Base-by-base conservation (phyloP, 2,329 filamentous ascomycete species). In the Neoarthrinium moseri region DNA sequence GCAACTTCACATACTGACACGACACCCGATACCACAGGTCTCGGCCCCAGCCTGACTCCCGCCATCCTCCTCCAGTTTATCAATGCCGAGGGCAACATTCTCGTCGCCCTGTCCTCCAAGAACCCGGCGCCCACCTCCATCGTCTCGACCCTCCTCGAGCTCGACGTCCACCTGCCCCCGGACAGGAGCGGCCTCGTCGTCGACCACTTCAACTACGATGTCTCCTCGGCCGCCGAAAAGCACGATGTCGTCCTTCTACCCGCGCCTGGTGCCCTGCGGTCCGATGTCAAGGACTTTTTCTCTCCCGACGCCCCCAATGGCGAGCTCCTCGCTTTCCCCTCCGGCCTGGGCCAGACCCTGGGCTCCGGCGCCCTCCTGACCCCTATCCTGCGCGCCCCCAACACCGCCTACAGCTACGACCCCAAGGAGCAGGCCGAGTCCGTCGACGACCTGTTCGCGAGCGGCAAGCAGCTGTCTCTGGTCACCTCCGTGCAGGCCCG, bases 181-280 rank as follows among this genome's bases (percentile, higher is more conserved):
- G 92, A 96, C 69, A 89, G 91, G 60, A 89, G 86, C 46, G 84
- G 89, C 47, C 75, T 92, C 47, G 86, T 96, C 5, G 86, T 97
- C 51, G 94, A 97, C 70, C 94, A 99, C 75, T 96, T 97, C 82
- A 87, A 89, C 73, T 94, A 94, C 71, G 92, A 97, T 62, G 76
- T 79, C 46, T 57, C 80, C 24, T 89, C 86, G 32, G 86, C 92
- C 4, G 63, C 83, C 40, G 91, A 96, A 53, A 81, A 84, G 62
- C 94, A 99, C 69, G 90, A 97, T 69, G 88, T 96, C 23, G 75
- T 99, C 35, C 77, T 96, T 23, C 72, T 96, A 42, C 81, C 87
- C 34, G 76, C 81, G 27, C 88, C 91, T 4, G 71, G 73, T 48
- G 70, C 79, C 40, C 66, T 86, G 50, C 85, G 87, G 56, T 61